Conservation (phyloP, 2,329 filamentous ascomycete genomes). For the Paradendryphiella salina region DNA sequence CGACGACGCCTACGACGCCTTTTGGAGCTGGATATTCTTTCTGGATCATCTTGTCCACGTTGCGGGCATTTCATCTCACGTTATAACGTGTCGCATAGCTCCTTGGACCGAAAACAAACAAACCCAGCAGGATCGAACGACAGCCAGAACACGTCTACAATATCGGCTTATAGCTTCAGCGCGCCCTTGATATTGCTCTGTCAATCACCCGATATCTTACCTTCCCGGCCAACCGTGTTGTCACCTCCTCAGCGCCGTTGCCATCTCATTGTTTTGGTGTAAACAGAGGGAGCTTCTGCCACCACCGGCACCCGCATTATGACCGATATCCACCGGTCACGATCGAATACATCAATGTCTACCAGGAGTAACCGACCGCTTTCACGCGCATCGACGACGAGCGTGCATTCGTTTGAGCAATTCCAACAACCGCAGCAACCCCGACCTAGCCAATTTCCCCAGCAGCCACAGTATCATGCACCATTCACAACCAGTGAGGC, state of each 20-base stretch:
- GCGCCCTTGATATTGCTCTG: background rate
- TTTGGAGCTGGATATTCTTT: conserved; percentile 26
- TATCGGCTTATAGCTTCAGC: conserved; percentile 2
- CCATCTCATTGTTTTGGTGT: conserved; percentile 40
- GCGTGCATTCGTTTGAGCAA: conserved; percentile 49
- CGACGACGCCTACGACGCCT: conserved; percentile 23
- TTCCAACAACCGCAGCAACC: conserved; percentile 32
- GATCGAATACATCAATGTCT: conserved; percentile 53
- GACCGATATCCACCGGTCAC: conserved; percentile 49
- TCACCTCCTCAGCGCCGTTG: conserved; percentile 16
- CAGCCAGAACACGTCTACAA: background rate
- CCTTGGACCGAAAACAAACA: conserved; percentile 23
- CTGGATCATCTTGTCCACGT: conserved; percentile 16
- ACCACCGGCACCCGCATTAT: conserved; percentile 31
- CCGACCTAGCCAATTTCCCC: conserved; percentile 18
- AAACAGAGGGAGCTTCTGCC: conserved; percentile 34
- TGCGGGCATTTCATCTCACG: conserved; percentile 9
- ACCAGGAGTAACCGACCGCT: conserved; percentile 51
- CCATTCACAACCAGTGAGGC: conserved; percentile 35
- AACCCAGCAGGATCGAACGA: conserved; percentile 11
- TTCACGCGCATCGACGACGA: conserved; percentile 56
- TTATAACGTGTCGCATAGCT: conserved; percentile 16
- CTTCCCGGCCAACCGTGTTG: background rate
- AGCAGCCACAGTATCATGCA: conserved; percentile 35
- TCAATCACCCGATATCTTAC: background rate